Evolutionary conservation across 2,329 filamentous ascomycete species (phyloP).

Genomic region (Stemphylium vesicarium): DNA sequence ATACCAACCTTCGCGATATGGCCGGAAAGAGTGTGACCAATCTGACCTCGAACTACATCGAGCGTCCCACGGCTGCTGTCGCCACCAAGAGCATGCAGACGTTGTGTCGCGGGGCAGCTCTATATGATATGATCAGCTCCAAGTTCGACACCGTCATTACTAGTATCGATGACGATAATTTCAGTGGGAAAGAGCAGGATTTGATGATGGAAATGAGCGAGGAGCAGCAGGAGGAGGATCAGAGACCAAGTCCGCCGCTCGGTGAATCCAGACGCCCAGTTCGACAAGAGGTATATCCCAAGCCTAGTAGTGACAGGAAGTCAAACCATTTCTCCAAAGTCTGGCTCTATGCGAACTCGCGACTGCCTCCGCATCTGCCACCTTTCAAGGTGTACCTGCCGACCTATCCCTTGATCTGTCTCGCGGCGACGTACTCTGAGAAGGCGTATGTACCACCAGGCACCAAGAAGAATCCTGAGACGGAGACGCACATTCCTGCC

Average conservation of each 20-base stretch:
- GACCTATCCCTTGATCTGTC: conserved; percentile 77
- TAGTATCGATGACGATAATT: conserved; percentile 70
- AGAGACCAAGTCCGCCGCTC: conserved; percentile 24
- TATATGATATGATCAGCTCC: conserved; percentile 66
- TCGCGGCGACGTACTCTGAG: conserved; percentile 79
- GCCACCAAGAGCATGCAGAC: conserved; percentile 45
- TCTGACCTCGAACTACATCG: conserved; percentile 38
- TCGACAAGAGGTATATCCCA: conserved; percentile 22
- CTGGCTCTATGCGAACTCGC: conserved; percentile 78
- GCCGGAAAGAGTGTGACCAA: conserved; percentile 35
- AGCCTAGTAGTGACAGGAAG: conserved; percentile 25
- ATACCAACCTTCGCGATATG: conserved; percentile 34
- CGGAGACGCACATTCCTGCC: conserved; percentile 71
- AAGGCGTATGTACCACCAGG: conserved; percentile 67
- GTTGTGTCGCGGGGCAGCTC: conserved; percentile 50
- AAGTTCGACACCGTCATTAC: conserved; percentile 74
- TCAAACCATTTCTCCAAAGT: conserved; percentile 70
- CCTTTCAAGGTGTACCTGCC: conserved; percentile 74
- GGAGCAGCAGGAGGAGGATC: conserved; percentile 20
- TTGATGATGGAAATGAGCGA: conserved; percentile 46
- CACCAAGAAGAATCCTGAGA: conserved; percentile 65
- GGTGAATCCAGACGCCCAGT: conserved; percentile 18
- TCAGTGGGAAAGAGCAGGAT: conserved; percentile 60
- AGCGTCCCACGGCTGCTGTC: conserved; percentile 37
- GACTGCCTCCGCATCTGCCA: conserved; percentile 70